Percentiles rank a stretch among this genome's conserved stretches.
Evolutionary conservation across 495 filamentous ascomycete genomes (phyloP).

Genomic region (Letharia lupina): DNA sequence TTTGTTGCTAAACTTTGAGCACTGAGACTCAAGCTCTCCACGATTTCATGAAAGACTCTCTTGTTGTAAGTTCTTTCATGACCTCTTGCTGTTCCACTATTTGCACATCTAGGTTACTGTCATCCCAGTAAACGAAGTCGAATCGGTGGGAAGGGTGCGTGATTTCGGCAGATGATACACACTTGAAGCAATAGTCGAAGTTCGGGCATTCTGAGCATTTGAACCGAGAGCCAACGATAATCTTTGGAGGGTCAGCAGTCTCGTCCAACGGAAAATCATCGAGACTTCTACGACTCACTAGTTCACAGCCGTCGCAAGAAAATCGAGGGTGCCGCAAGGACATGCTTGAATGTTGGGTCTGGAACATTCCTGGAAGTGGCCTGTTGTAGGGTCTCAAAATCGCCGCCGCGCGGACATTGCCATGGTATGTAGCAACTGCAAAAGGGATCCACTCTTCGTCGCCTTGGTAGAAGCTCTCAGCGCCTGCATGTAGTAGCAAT

Average conservation of each 20-base stretch:
- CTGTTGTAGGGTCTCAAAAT: not conserved
- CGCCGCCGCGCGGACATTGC: not conserved
- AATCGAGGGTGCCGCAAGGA: not conserved
- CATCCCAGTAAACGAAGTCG: not conserved
- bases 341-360: not conserved
- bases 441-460: not conserved
- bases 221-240: not conserved
- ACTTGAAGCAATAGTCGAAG: slow-evolving; percentile 20
- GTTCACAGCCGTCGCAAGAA: not conserved
- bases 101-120: not conserved
- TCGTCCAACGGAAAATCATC: not conserved
- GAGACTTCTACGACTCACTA: not conserved
- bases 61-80: not conserved
- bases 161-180: not conserved
- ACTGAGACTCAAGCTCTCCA: not conserved
- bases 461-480: not conserved
- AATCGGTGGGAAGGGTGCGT: slow-evolving; percentile 10
- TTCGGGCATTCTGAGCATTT: slow-evolving; percentile 9
- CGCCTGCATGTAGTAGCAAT: not conserved
- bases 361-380: not conserved
- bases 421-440: not conserved
- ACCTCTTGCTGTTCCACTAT: not conserved
- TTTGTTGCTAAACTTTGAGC: not conserved
- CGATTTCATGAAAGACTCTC: not conserved
- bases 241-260: not conserved